Conservation (phyloP, 2,329 filamentous ascomycete species). For the Penicillium sp. region DNA sequence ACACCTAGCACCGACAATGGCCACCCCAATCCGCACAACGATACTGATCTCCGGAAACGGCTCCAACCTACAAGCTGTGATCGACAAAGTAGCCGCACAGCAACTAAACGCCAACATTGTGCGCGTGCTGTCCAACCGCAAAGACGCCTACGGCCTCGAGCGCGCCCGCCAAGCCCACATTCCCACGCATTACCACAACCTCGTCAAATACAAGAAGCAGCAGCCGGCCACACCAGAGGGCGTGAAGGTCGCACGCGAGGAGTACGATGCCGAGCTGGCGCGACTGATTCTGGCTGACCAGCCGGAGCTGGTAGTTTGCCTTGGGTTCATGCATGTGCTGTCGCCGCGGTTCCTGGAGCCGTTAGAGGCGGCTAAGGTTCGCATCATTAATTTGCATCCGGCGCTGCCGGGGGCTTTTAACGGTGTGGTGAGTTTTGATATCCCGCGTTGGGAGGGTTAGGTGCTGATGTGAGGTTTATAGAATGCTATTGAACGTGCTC, state of each 20-base stretch:
- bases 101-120: constrained; percentile 52
- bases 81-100: constrained; percentile 52
- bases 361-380: constrained; percentile 56
- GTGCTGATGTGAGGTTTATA: constrained; percentile 13
- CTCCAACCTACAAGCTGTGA: constrained; percentile 73
- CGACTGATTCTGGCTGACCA: constrained; percentile 58
- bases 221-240: constrained; percentile 53
- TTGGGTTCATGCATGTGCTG: constrained; percentile 85
- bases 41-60: constrained; percentile 70
- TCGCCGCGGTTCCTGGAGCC: constrained; percentile 65
- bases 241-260: constrained; percentile 51
- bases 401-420: constrained; percentile 69
- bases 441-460: neutral
- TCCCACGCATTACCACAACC: constrained; percentile 74
- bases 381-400: constrained; percentile 79
- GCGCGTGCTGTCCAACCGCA: constrained; percentile 62
- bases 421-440: constrained; percentile 52
- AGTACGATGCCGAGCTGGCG: constrained; percentile 72
- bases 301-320: constrained; percentile 72
- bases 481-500: constrained; percentile 71
- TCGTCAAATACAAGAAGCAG: constrained; percentile 68
- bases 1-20: constrained; percentile 19
- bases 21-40: constrained; percentile 49
- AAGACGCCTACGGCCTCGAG: constrained; percentile 59
- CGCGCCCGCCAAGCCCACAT: constrained; percentile 59